Evolutionary conservation across 345 rosid species (phyloP), one percentile per base, ranked within the genome.

Genomic region (Cardiospermum halicacabum): DNA sequence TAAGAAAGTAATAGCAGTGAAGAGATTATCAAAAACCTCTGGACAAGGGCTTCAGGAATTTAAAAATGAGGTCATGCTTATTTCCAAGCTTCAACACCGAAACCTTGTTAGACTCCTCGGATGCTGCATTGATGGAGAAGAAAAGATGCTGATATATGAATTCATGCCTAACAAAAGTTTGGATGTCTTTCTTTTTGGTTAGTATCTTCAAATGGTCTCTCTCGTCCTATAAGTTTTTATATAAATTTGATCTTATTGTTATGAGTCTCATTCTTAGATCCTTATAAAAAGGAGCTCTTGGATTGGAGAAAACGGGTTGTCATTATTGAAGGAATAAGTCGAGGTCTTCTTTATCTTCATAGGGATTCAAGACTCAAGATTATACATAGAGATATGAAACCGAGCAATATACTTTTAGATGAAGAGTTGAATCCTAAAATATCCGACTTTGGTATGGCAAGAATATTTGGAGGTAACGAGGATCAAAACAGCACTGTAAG

Each of bases 11-110:
- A 73, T 89, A 26, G 94, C 88, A 4, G 84, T 82, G 39, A 89
- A 89, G 72, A 78, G 85, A 68, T 70, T 85, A 7, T 78, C 86
- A 3, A 59, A 79, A 3, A 68, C 60, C 25, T 90, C 96, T 0
- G 78, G 85, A n/a, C 92, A 85, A 74, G 96, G 94, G 10, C 56
- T 76, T 0, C 70, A 71, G 51, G 89, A 86, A 55, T 81, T 89
- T 51, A 75, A 70, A 69, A 89, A 82, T 32, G 92, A 89, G 63
- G 82, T 86, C 27, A 31, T 74, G 13, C 72, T 86, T 43, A 85
- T 89, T 27, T 73, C 90, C 2, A 81, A 78, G 62, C 77, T 89
- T 21, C 92, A 89, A 58, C 92, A 89, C 60, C 66, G 82, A 36
- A 86, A 86, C 53, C 80, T 89, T 16, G 89, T 89, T 57, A 85